Evolutionary conservation across 1,284 basidiomycete species (phyloP).

Genomic region (Rhodotorula mucilaginosa): DNA sequence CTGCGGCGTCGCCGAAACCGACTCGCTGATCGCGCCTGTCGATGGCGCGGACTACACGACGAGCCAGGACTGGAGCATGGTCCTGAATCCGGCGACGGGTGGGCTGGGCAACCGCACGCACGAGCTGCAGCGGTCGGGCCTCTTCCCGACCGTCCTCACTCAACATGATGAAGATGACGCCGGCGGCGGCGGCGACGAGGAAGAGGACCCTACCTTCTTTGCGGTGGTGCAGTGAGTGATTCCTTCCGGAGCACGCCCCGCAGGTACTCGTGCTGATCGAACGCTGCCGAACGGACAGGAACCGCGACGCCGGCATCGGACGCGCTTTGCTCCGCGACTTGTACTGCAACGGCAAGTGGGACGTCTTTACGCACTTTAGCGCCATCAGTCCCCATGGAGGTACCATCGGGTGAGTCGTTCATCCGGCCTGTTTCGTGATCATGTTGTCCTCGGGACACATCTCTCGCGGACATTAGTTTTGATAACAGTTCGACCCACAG

Average conservation of each 20-base stretch:
- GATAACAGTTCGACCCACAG: conserved; percentile 49
- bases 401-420: conserved; percentile 66
- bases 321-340: conserved; percentile 76
- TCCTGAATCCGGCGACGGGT: background rate
- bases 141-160: conserved; percentile 1
- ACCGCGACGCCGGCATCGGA: conserved; percentile 77
- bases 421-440: background rate
- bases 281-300: background rate
- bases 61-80: background rate
- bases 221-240: conserved; percentile 29
- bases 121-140: background rate
- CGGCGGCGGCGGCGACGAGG: background rate
- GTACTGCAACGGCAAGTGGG: conserved; percentile 80
- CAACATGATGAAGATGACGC: background rate
- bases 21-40: conserved; percentile 60
- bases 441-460: too few relatives aligned
- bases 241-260: too few relatives aligned
- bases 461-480: too few relatives aligned
- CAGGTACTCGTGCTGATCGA: background rate
- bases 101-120: background rate
- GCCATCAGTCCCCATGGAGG: conserved; percentile 81
- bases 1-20: conserved; percentile 13
- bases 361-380: conserved; percentile 74
- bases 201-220: conserved; percentile 8
- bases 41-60: background rate